Evolutionary conservation across 2,329 filamentous ascomycete genomes (phyloP).

Genomic region (Fusarium sp.): DNA sequence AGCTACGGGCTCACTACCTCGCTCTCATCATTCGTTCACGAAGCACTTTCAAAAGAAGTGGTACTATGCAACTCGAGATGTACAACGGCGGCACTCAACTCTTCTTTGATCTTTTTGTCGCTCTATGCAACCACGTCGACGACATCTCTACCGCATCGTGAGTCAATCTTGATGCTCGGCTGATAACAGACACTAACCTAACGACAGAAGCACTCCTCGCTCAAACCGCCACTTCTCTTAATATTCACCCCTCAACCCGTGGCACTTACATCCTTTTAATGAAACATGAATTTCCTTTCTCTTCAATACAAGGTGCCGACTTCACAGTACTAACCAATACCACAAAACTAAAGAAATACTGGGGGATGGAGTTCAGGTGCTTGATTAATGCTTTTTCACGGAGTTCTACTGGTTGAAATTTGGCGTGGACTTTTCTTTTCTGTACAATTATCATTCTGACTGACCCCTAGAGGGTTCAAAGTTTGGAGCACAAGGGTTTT

Average conservation of each 20-base stretch:
- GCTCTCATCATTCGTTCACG: slow-evolving; percentile 91
- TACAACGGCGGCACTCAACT: slow-evolving; percentile 82
- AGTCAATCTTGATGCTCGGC: slow-evolving; percentile 47
- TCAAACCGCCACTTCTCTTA: slow-evolving; percentile 59
- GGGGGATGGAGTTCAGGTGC: slow-evolving; percentile 34
- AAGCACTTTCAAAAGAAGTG: slow-evolving; percentile 90
- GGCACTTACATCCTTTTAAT: slow-evolving; percentile 37
- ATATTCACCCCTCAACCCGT: slow-evolving; percentile 10
- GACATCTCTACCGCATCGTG: slow-evolving; percentile 71
- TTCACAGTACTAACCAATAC: slow-evolving; percentile 30
- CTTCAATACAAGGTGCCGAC: slow-evolving; percentile 17
- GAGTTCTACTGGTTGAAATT: slow-evolving; percentile 26
- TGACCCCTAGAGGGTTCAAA: slow-evolving; percentile 19
- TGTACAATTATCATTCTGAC: slow-evolving; percentile 54
- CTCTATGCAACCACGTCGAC: slow-evolving; percentile 90
- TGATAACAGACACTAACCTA: neutral
- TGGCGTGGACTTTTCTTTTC: slow-evolving; percentile 26
- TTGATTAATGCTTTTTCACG: slow-evolving; percentile 22
- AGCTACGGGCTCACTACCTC: slow-evolving; percentile 89
- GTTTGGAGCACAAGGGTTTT: slow-evolving; percentile 29
- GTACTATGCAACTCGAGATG: slow-evolving; percentile 97
- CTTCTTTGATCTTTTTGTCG: slow-evolving; percentile 95
- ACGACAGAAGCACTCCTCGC: slow-evolving; percentile 56
- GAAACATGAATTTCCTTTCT: slow-evolving; percentile 36
- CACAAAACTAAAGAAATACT: slow-evolving; percentile 36